Conservation (phyloP, 1,139 yeast genomes). For the Candida tetrigidarum region DNA sequence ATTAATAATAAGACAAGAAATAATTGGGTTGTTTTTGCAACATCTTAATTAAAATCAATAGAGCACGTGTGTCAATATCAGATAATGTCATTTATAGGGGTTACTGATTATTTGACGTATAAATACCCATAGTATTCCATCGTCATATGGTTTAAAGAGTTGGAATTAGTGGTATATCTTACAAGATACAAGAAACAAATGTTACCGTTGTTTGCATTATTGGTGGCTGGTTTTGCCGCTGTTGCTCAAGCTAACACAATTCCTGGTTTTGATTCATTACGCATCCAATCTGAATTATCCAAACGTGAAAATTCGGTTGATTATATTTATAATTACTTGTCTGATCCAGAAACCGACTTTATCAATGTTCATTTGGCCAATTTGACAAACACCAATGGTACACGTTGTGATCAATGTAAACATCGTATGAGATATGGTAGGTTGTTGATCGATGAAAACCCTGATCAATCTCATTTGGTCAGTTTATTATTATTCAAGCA, state of each 20-base stretch:
- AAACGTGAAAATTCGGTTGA: slow-evolving; percentile 28
- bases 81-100: no score
- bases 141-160: no score
- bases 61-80: no score
- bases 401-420: slow-evolving; percentile 42
- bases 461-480: slow-evolving; percentile 41
- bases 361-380: slow-evolving; percentile 30
- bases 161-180: no score
- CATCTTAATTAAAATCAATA: no score
- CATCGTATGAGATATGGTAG: slow-evolving; percentile 37
- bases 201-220: not conserved
- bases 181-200: no score
- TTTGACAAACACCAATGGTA: slow-evolving; percentile 33
- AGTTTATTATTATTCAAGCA: slow-evolving; percentile 40
- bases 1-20: no score
- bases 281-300: slow-evolving; percentile 23
- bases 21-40: no score
- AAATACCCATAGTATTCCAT: no score
- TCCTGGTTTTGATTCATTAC: slow-evolving; percentile 23
- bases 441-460: slow-evolving; percentile 29
- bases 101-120: no score
- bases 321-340: slow-evolving; percentile 27
- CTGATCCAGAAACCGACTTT: slow-evolving; percentile 34
- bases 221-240: slow-evolving; percentile 2
- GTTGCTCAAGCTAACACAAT: slow-evolving; percentile 21